Evolutionary conservation across 1,284 basidiomycete species (phyloP).

Genomic region (Irpex sp.): DNA sequence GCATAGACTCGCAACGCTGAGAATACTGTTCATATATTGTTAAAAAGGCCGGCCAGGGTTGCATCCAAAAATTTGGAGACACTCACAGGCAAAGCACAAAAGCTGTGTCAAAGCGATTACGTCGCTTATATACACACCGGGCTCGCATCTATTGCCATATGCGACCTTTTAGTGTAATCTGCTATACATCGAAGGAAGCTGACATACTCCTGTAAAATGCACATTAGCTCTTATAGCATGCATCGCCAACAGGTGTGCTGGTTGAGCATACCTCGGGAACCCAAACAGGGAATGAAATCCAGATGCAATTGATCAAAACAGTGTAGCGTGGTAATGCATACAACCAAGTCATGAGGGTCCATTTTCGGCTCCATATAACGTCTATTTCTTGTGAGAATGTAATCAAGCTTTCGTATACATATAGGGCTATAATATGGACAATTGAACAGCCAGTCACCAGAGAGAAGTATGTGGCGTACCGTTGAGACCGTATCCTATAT

Average conservation of each 20-base stretch:
- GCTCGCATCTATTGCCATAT: neutral
- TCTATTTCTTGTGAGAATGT: neutral
- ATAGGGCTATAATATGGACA: no score
- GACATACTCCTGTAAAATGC: neutral
- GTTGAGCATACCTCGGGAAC: neutral
- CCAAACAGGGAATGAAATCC: neutral
- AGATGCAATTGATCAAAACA: neutral
- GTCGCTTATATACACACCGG: neutral
- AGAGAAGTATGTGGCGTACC: no score
- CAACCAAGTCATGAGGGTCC: neutral
- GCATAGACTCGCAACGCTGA: neutral
- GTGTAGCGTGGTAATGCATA: neutral
- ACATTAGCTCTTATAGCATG: neutral
- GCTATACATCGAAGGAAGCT: neutral
- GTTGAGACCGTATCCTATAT: no score
- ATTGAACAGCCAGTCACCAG: no score
- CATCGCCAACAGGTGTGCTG: neutral
- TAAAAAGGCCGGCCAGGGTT: no score
- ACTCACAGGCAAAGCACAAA: neutral
- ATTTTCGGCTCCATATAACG: neutral
- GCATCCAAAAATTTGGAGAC: neutral
- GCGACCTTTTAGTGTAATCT: neutral
- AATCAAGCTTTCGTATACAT: neutral
- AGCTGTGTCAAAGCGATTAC: no score
- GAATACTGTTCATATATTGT: neutral